phyloP scores from a whole-genome alignment of 2,329 filamentous ascomycete species.

The Claviceps citrina region DNA sequence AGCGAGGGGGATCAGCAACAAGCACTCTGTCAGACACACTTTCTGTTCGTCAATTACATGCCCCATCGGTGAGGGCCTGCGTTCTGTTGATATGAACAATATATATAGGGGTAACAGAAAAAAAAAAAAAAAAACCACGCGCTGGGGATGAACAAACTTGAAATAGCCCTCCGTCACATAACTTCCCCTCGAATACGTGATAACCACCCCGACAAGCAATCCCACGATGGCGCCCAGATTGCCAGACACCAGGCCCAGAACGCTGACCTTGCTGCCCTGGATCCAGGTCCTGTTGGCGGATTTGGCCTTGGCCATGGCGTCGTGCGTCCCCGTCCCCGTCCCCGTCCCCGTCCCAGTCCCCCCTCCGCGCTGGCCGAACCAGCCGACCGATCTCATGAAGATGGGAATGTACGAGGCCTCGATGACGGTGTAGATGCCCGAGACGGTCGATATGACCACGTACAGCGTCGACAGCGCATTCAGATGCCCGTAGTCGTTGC shows the following conservation, averaged over 20 bases:
- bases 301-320: too few species aligned
- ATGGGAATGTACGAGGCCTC: constrained; percentile 11
- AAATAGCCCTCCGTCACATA: constrained; percentile 9
- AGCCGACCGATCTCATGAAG: constrained; percentile 10
- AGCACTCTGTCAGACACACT: too few species aligned
- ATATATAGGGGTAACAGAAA: too few species aligned
- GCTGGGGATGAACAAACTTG: constrained; percentile 1
- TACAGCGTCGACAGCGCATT: constrained; percentile 8
- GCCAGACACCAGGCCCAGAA: constrained; percentile 8
- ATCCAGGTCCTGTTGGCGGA: constrained; percentile 5
- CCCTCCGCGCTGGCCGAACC: neutral
- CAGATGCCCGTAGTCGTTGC: constrained; percentile 8
- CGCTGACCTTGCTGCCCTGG: constrained; percentile 9
- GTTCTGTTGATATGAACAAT: too few species aligned
- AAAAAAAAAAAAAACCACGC: neutral
- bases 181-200: constrained; percentile 8
- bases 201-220: constrained; percentile 10
- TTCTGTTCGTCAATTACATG: too few species aligned
- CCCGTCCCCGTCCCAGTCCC: constrained; percentile 2
- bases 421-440: constrained; percentile 9
- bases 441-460: constrained; percentile 8
- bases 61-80: too few species aligned
- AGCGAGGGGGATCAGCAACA: neutral
- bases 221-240: constrained; percentile 10
- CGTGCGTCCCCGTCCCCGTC: neutral